Base-by-base conservation (phyloP, 2,329 filamentous ascomycete species). In the Penicillium sp. region DNA sequence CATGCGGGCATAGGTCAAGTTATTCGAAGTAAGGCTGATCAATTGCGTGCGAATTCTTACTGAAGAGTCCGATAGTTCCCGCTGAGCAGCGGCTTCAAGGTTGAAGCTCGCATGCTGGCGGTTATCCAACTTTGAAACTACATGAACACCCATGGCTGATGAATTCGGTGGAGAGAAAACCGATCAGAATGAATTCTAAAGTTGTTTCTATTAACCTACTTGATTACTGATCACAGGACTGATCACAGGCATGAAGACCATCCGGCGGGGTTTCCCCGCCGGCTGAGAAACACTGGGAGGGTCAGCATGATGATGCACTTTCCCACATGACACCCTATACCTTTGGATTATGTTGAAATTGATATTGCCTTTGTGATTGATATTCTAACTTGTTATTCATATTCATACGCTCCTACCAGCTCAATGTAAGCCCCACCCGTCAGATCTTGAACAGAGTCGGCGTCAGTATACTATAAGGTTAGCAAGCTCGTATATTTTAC, bases 111-210 rank as follows among this genome's bases (percentile, higher is more conserved):
- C 60, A 57, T 73, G 68, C n/a, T 66, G 49, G 25, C 50, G 38
- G 47, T 67, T 66, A 23, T 73, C 63, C 2, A 33, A n/a, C 49
- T 72, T 72, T 12, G 65, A 69, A 31, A 71, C 63, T 9, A 73
- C 63, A 57, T 70, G 71, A 31, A 73, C 59, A 48, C 64, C 52
- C 61, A 65, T 63, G 19, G 17, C n/a, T 17, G 6, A 52, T 52
- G 6, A 12, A 17, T 27, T 36, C 9, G 2, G 7, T 42, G 0
- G 2, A 4, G 12, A 17, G 19, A 3, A 9, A n/a, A 6, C 1
- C 0, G 39, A 12, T 15, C 6, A 19, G 19, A 31, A 51, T 21
- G 38, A 25, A 10, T 17, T 12, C 12, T 4, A 15, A 15, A 35
- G 10, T 12, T 25, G 10, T 9, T 35, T 19, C 27, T 36, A 12